Evolutionary conservation across 2,329 filamentous ascomycete species (phyloP), one percentile per base, ranked within the genome.

Genomic region (Penicillium sp.): DNA sequence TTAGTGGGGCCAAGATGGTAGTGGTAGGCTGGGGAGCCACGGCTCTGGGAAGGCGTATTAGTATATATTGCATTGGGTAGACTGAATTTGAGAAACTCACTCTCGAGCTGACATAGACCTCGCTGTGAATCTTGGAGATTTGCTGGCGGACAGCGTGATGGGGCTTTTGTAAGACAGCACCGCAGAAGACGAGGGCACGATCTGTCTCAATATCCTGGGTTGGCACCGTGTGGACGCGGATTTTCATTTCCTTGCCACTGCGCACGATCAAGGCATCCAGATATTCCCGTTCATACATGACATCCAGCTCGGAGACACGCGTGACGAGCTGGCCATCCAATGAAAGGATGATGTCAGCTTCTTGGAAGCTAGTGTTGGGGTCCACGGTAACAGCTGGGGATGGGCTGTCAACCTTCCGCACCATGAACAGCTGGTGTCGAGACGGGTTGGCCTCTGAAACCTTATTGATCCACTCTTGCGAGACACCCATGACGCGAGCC

Each of bases 91-190:
- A 4, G 18, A 40, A 27, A 57, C 73, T 60, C 67, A 79, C 77
- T 57, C 93, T 83, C 2, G 92, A 92, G 34, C 90, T 94, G 38
- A 99, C 92, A 72, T 99, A 99, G 4, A 99, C 89, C 74, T 97
- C 93, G 58, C 90, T 95, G 70, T 97, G 93, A 29, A 99, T 83
- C 75, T 96, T 96, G 75, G 88, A 92, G 69, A 99, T 99, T 73
- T 99, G 94, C 74, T 99, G 94, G 21, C 94, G 85, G 9, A 99
- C 95, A 46, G 94, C 94, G 70, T 97, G 92, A 72, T 99, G 94
- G 8, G 94, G 94, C 22, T 89, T 86, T 72, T 99, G 94, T 42
- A 99, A 79, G 14, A 97, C 87, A 31, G 94, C 94, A 60, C 94
- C 94, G 70, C 94, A 99, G 79, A 99, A 99, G 34, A 90, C 89